phyloP scores from a whole-genome alignment of 2,329 filamentous ascomycete genomes.

The Fusarium multiceps region DNA sequence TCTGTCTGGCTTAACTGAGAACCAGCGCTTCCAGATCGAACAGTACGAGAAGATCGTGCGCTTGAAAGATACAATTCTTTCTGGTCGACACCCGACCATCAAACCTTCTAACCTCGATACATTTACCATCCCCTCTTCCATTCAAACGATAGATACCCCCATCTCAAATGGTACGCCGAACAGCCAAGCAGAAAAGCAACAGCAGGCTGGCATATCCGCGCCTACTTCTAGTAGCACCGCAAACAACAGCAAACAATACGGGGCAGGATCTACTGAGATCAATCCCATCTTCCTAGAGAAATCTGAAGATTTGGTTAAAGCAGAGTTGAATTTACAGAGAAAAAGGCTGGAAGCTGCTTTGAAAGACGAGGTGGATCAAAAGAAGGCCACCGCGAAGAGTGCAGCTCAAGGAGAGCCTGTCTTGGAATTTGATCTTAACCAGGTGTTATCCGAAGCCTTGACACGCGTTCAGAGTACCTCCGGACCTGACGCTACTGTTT shows the following conservation, averaged over 20 bases:
- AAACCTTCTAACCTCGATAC: slow-evolving; percentile 59
- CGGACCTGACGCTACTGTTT: slow-evolving; percentile 67
- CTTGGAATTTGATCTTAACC: slow-evolving; percentile 76
- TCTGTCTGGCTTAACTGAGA: slow-evolving; percentile 52
- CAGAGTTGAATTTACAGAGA: slow-evolving; percentile 82
- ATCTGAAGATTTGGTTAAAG: slow-evolving; percentile 83
- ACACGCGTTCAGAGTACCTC: slow-evolving; percentile 77
- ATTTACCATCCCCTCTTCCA: slow-evolving; percentile 35
- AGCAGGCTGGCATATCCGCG: slow-evolving; percentile 39
- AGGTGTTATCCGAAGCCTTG: slow-evolving; percentile 78
- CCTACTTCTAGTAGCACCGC: slow-evolving; percentile 43
- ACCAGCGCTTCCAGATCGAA: slow-evolving; percentile 67
- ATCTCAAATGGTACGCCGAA: slow-evolving; percentile 24
- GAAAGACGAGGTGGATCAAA: slow-evolving; percentile 80
- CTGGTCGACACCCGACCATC: slow-evolving; percentile 77
- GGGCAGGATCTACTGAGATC: slow-evolving; percentile 72
- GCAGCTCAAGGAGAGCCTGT: slow-evolving; percentile 61
- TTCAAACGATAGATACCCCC: slow-evolving; percentile 40
- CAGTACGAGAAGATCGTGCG: slow-evolving; percentile 84
- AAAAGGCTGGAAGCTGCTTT: slow-evolving; percentile 82
- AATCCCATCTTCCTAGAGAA: slow-evolving; percentile 88
- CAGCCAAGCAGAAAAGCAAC: slow-evolving; percentile 46
- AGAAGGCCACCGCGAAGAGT: slow-evolving; percentile 56
- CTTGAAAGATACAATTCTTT: slow-evolving; percentile 83
- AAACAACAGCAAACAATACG: slow-evolving; percentile 52